Percentiles rank a stretch among this genome's conserved stretches.
Evolutionary conservation across 1,284 basidiomycete species (phyloP).

Genomic region (Cystobasidiaceae sp.): DNA sequence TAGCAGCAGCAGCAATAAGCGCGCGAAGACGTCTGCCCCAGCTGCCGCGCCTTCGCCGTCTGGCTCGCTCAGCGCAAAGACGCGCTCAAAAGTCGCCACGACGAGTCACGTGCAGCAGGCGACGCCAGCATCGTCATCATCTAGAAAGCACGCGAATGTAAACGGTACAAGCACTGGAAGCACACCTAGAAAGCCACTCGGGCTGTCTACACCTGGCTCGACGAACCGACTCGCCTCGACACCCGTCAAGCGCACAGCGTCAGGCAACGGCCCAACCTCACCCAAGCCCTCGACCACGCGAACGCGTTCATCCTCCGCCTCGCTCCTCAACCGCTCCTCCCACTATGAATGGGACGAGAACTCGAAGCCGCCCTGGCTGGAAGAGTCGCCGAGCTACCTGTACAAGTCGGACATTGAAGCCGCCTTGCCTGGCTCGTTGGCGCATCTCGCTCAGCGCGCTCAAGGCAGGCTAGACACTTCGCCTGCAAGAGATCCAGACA

Average conservation of each 20-base stretch:
- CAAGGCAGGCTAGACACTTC: not conserved
- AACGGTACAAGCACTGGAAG: no score
- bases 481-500: not conserved
- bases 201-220: not conserved
- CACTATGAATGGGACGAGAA: conserved; percentile 13
- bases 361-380: conserved; percentile 26
- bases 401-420: conserved; percentile 24
- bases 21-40: no score
- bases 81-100: not conserved
- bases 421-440: conserved; percentile 9
- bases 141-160: not conserved
- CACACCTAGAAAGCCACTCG: not conserved
- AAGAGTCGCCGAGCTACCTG: not conserved
- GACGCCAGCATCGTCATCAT: not conserved
- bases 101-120: not conserved
- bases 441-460: conserved; percentile 16
- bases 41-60: no score
- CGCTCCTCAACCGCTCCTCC: not conserved
- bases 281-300: not conserved
- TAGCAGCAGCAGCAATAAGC: not conserved
- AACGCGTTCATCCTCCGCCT: conserved; percentile 5
- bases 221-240: conserved; percentile 17
- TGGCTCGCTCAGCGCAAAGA: not conserved
- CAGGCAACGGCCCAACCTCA: not conserved
- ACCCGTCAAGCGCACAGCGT: not conserved